A percentile compares a stretch with the other conserved stretches of the same genome.
phyloP scores from a whole-genome alignment of 2,329 filamentous ascomycete species.

The Fusarium succisae region DNA sequence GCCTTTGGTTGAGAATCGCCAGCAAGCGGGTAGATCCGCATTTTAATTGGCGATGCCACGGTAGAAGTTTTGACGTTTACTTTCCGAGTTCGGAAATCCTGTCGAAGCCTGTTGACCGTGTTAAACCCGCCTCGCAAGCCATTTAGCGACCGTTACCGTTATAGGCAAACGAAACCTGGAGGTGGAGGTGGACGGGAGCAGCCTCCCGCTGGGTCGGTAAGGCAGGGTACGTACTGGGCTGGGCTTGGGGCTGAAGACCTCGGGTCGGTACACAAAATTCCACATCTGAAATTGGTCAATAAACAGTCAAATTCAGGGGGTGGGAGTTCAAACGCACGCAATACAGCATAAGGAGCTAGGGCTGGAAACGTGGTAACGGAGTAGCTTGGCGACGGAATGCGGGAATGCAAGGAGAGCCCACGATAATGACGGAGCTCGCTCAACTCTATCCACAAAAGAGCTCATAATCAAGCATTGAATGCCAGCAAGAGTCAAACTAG shows the following conservation, averaged over 20 bases:
- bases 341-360: conserved; percentile 23
- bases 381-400: conserved; percentile 33
- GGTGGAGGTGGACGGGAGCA: conserved; percentile 21
- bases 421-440: conserved; percentile 31
- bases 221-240: conserved; percentile 8
- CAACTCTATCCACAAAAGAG: conserved; percentile 27
- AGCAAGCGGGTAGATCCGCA: conserved; percentile 35
- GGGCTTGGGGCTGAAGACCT: conserved; percentile 31
- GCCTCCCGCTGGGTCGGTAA: conserved; percentile 18
- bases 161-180: conserved; percentile 1
- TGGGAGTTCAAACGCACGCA: conserved; percentile 19
- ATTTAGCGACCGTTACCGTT: conserved; percentile 34
- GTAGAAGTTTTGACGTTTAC: conserved; percentile 18
- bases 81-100: conserved; percentile 32
- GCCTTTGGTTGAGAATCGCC: conserved; percentile 2
- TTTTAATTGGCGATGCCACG: conserved; percentile 20
- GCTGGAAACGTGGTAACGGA: conserved; percentile 38
- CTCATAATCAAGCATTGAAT: conserved; percentile 20
- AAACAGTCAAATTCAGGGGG: conserved; percentile 8
- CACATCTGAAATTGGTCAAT: conserved; percentile 10
- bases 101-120: conserved; percentile 19
- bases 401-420: conserved; percentile 37
- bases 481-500: conserved; percentile 22
- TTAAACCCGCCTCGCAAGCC: conserved; percentile 7
- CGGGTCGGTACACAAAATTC: conserved; percentile 29